Conservation (phyloP, 176 grass and related monocot species). For the Oryza nivara region DNA sequence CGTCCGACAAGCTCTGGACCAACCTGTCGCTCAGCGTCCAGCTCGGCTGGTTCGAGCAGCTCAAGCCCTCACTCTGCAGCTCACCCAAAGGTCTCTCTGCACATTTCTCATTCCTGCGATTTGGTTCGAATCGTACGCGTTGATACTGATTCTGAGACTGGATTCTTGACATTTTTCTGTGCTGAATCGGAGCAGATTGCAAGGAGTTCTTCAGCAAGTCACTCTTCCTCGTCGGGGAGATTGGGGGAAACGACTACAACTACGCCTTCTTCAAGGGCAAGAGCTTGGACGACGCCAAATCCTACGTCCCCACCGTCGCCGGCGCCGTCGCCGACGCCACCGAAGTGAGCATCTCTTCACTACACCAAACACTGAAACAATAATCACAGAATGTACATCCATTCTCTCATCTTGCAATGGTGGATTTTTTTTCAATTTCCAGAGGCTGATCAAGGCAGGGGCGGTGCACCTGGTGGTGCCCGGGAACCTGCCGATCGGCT, state of each 20-base stretch:
- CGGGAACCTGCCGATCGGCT: constrained; percentile 81
- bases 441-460: constrained; percentile 73
- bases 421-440: too few relatives aligned
- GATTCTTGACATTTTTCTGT: background rate
- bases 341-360: constrained; percentile 42
- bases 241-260: constrained; percentile 89
- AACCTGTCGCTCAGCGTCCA: constrained; percentile 75
- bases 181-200: constrained; percentile 50
- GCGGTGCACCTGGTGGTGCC: constrained; percentile 85
- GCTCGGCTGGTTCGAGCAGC: constrained; percentile 72
- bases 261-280: constrained; percentile 85
- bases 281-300: constrained; percentile 63
- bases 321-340: constrained; percentile 58
- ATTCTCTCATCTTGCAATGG: background rate
- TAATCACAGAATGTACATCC: background rate
- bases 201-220: constrained; percentile 70
- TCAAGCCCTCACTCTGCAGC: constrained; percentile 80
- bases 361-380: too few relatives aligned
- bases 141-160: background rate
- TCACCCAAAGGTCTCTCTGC: constrained; percentile 44
- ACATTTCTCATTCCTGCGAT: background rate
- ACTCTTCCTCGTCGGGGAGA: constrained; percentile 85
- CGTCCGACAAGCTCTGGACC: constrained; percentile 54
- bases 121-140: background rate
- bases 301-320: constrained; percentile 66